Evolutionary conservation across 2,329 filamentous ascomycete genomes (phyloP).

Genomic region (Didymella lethalis): DNA sequence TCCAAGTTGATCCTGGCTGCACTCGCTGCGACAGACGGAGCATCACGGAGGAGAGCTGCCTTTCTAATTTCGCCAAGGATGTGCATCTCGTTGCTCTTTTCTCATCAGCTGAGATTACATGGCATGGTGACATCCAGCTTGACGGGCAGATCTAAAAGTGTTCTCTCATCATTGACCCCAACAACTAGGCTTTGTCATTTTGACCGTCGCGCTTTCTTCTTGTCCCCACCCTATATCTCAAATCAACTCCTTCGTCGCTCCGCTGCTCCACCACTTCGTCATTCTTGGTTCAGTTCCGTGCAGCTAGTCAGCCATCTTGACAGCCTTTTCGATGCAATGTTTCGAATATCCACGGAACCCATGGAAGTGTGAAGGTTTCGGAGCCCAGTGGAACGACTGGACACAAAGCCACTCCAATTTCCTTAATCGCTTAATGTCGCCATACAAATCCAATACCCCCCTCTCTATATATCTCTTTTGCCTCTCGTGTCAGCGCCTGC

Average conservation of each 20-base stretch:
- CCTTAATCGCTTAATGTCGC: slow-evolving; percentile 7
- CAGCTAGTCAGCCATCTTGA: neutral
- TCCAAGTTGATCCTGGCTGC: no score
- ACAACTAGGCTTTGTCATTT: neutral
- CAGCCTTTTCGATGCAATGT: neutral
- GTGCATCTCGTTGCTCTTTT: no score
- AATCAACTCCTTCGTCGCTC: neutral
- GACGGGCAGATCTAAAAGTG: no score
- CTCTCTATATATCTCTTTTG: slow-evolving; percentile 9
- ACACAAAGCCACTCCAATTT: slow-evolving; percentile 19
- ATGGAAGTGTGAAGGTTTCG: neutral
- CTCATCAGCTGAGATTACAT: no score
- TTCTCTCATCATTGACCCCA: no score
- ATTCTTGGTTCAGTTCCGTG: neutral
- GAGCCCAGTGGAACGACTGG: slow-evolving; percentile 7
- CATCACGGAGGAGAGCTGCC: no score
- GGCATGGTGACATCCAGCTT: no score
- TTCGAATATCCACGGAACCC: neutral
- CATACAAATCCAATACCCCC: slow-evolving; percentile 16
- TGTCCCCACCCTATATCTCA: no score
- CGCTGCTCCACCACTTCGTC: neutral
- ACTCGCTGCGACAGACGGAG: no score
- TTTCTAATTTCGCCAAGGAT: no score
- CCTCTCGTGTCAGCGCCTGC: slow-evolving; percentile 3
- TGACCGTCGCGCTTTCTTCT: neutral